Evolutionary conservation across 805 yeast species (phyloP), one percentile per base, ranked within the genome.

Genomic region (Trichomonascus vanleenenianus): DNA sequence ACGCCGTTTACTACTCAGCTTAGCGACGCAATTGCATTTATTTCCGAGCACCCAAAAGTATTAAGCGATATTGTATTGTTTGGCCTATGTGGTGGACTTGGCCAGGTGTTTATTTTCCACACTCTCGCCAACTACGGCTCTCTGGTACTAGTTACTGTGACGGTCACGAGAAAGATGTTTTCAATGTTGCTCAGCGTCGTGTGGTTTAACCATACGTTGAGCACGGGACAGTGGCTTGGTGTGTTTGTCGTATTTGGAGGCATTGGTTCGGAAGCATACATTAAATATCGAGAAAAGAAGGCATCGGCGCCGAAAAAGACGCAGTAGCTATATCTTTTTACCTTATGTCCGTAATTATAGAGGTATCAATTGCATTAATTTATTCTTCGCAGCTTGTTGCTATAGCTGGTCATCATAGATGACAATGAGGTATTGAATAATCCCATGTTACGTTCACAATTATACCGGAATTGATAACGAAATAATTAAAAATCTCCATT

Each of bases 111-210:
- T 65, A 86, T 93, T 37, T 93, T 89, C 60, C 64, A 79, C 44
- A 87, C 95, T 1, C 67, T 93, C 39, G 93, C 86, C 55, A 73
- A 77, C 47, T 93, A 85, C 60, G 96, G 91, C 41, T 86, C 96
- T 1, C 68, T 93, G 49, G 76, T 85, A 0, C 70, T 93, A 45
- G 88, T 91, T 25, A 91, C 96, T 35, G 91, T 94, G 14, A 93
- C 97, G 0, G 97, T 93, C 8, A 91, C 98, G 1, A 75, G 99
- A 56, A 93, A 93, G 59, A 91, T 93, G 96, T 70, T 88, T 41
- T 87, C 97, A 34, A 91, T 93, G 97, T 73, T 88, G 30, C 65
- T 91, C 44, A 84, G 95, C 57, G 96, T 93, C 42, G 62, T 86
- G 2, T 67, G 91, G 51, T 91, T 87, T 65, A 91, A 93, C n/a